Evolutionary conservation across 495 filamentous ascomycete genomes (phyloP), one percentile per base, ranked within the genome.

Genomic region (Neurospora sp.): DNA sequence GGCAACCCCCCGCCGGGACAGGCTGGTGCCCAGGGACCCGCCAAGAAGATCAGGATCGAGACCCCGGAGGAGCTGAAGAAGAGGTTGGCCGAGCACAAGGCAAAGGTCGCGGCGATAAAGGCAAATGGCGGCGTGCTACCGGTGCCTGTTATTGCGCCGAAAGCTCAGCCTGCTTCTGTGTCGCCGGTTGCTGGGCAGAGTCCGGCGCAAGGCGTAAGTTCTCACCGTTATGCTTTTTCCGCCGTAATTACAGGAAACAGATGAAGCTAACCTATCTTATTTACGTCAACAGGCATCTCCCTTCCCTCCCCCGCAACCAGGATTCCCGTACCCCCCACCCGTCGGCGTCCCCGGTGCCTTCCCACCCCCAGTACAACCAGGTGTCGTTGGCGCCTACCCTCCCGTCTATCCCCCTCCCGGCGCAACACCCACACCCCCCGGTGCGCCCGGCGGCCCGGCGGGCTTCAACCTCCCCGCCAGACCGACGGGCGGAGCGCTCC

Each of bases 41-140:
- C 86, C 3, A 97, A 97, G 85, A 93, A 92, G 76, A 88, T 93
- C 20, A 96, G 94, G 81, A 83, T 94, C 37, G 93, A 96, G 76
- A 87, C 88, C 18, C 81, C 90, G 0, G 89, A 90, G 14, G 93
- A 96, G 77, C 79, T 97, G 76, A 95, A 94, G 85, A 91, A 90
- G 85, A 88, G 94, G 72, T 78, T 97, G 69, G 92, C 92, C 66
- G 93, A 92, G 76, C 91, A 94, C 75, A 92, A 91, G 73, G 92
- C 92, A 1, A 90, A 89, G 78, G 84, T 88, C 71, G 88, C 89
- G 27, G 83, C 85, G 8, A 90, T 91, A 75, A 87, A 87, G 79
- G 83, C 84, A 37, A 66, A 66, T 18, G 54, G 54, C 7, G 54
- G 54, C 3, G 27, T 27, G 27, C 2, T 66, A 14, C 54, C 54